These are phyloP conservation scores for Colletotrichum sublineola DNA, from an alignment of 2,329 filamentous ascomycete genomes.

Conservation along the genomic window DNA sequence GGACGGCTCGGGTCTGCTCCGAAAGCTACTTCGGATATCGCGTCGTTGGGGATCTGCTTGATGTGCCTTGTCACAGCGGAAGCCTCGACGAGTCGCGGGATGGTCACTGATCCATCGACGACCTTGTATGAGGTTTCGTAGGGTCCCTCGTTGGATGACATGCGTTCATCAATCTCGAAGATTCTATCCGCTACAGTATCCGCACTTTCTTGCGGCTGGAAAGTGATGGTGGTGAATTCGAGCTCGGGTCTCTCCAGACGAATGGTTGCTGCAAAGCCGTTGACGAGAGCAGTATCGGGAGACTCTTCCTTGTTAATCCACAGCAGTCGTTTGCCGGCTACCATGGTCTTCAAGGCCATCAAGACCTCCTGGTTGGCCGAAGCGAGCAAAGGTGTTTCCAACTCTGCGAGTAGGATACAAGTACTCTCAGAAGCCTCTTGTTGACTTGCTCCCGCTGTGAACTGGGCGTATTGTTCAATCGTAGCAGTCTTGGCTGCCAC, in stretches of 20 bases:
- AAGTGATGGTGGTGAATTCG: background rate
- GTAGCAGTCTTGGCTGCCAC: background rate
- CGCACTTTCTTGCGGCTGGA: background rate
- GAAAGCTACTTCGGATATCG: background rate
- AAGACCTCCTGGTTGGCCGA: background rate
- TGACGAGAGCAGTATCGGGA: slow-evolving; percentile 23
- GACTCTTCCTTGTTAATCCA: slow-evolving; percentile 30
- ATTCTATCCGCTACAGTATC: background rate
- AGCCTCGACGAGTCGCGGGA: slow-evolving; percentile 5
- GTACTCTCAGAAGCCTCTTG: background rate
- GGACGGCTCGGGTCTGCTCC: background rate
- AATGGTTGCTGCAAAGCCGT: slow-evolving; percentile 26
- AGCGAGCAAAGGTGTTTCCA: background rate
- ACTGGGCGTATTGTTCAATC: background rate
- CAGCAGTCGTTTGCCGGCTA: slow-evolving; percentile 21
- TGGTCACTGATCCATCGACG: background rate
- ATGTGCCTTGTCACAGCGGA: background rate
- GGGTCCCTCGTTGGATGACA: background rate
- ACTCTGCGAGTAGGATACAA: background rate
- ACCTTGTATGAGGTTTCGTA: slow-evolving; percentile 1
- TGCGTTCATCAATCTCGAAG: background rate
- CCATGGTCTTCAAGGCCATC: slow-evolving; percentile 9
- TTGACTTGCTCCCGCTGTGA: background rate
- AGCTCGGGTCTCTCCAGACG: slow-evolving; percentile 1
- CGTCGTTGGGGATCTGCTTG: background rate